Evolutionary conservation across 2,329 filamentous ascomycete genomes (phyloP), one percentile per base, ranked within the genome.

Genomic region (Penicillium freii): DNA sequence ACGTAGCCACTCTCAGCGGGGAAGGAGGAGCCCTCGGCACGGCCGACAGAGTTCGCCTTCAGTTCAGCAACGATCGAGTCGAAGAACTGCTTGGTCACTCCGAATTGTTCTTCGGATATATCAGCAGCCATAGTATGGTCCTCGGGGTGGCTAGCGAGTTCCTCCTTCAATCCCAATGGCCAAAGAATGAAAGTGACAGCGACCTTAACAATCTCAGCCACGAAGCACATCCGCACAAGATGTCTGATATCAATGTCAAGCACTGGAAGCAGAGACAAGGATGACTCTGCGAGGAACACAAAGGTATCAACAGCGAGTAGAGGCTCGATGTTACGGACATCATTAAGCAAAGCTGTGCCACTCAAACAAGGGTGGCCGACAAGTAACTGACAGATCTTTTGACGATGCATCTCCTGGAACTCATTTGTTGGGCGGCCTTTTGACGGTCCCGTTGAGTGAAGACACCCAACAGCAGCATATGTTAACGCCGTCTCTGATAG

Each of bases 131-230:
- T 39, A 29, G 68, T 33, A 49, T 69, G 66, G 10, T 67, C 67
- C 43, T 71, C 69, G 17, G 66, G 68, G 27, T 72, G 64, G 11
- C 64, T 61, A 6, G 66, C 63, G 33, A 74, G 51, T 52, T 73
- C 72, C 49, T 72, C 69, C 57, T 72, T 73, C 47, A 77, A 59
- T 0, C 69, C 73, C 5, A 71, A 56, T 5, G 76, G 72, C 58
- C 73, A 73, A 23, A 76, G 64, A 38, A 77, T 74, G 68, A 84
- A 84, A 8, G 82, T 80, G 15, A 86, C 70, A 17, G 91, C 82
- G 6, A 92, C 87, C 75, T 96, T 95, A 58, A 95, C 86, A 56
- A 99, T 86, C 75, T 99, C 94, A 3, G 91, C 91, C 54, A 96
- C 82, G 70, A 96, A 97, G 76, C 92, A 97, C 45, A 97, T 79